Percentiles rank a stretch among this genome's conserved stretches.
These are phyloP conservation scores for Novymonas esmeraldas DNA, from an alignment of 208 protist species.

Conservation along the genomic window DNA sequence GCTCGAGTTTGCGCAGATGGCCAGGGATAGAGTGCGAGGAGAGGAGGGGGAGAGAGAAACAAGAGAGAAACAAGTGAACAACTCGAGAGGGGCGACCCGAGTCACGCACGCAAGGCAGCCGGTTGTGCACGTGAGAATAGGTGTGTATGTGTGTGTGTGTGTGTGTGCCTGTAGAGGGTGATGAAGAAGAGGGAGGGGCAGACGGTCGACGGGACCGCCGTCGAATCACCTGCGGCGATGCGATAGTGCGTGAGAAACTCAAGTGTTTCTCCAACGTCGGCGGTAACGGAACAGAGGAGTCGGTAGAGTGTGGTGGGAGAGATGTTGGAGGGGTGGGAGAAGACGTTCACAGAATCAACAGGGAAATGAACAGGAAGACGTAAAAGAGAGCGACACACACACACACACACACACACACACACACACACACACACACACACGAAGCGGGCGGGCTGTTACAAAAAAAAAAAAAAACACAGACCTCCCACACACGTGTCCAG, in stretches of 20 bases:
- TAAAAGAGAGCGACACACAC: background rate
- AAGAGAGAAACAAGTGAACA: too few species aligned
- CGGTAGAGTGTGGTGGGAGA: too few species aligned
- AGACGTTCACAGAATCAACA: background rate
- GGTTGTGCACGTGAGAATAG: background rate
- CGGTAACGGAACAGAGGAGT: too few species aligned
- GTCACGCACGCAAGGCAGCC: too few species aligned
- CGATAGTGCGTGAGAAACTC: too few species aligned
- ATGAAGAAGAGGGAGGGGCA: background rate
- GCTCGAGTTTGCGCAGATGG: background rate
- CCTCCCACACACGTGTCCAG: slow-evolving; percentile 5
- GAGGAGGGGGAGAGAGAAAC: too few species aligned
- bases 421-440: background rate
- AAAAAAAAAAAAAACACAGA: slow-evolving; percentile 3
- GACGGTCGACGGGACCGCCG: too few species aligned
- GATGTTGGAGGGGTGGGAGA: too few species aligned
- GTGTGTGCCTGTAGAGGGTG: background rate
- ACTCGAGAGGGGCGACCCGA: too few species aligned
- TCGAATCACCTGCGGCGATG: too few species aligned
- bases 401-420: background rate
- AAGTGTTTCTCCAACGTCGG: too few species aligned
- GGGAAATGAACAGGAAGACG: background rate
- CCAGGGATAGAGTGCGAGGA: background rate
- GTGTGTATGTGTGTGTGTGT: background rate
- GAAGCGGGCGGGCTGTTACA: background rate